Evolutionary conservation across 768 basidiomycete species (phyloP).

Genomic region (Clitopilus passeckerianus): DNA sequence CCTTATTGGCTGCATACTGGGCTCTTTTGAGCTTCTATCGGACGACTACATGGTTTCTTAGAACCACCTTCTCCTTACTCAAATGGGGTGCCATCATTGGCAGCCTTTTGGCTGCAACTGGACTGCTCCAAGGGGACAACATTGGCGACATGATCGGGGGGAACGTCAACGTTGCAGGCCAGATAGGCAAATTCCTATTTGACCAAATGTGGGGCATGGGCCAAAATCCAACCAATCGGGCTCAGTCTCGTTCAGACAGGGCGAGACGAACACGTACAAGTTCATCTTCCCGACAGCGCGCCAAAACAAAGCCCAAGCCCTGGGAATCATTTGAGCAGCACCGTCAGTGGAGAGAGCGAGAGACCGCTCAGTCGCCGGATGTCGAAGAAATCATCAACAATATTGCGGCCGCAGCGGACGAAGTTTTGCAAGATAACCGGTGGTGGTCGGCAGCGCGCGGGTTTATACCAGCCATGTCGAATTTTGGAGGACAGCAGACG

Average conservation of each 20-base stretch:
- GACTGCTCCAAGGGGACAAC: conserved; percentile 34
- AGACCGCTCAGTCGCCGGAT: conserved; percentile 21
- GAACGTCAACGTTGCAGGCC: conserved; percentile 26
- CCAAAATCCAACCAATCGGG: conserved; percentile 20
- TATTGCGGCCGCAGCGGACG: conserved; percentile 27
- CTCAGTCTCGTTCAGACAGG: conserved; percentile 15
- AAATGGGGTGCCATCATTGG: conserved; percentile 73
- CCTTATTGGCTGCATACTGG: conserved; percentile 67
- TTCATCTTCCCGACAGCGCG: conserved; percentile 10
- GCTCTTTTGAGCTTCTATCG: conserved; percentile 75
- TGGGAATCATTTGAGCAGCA: conserved; percentile 69
- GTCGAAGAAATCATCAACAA: conserved; percentile 42
- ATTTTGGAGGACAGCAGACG: conserved; percentile 2
- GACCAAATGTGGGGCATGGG: conserved; percentile 34
- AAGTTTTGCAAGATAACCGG: conserved; percentile 16
- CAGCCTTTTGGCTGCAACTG: conserved; percentile 44
- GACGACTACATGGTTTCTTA: conserved; percentile 71
- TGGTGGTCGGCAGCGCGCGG: conserved; percentile 28
- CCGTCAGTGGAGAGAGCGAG: conserved; percentile 51
- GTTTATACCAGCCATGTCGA: conserved; percentile 5
- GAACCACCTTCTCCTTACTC: conserved; percentile 60
- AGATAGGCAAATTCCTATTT: conserved; percentile 35
- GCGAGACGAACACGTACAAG: neutral
- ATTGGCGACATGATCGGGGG: conserved; percentile 19
- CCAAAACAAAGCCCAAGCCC: conserved; percentile 33